phyloP scores from a whole-genome alignment of 1,284 basidiomycete species.

The Leccinum griseonigrum region DNA sequence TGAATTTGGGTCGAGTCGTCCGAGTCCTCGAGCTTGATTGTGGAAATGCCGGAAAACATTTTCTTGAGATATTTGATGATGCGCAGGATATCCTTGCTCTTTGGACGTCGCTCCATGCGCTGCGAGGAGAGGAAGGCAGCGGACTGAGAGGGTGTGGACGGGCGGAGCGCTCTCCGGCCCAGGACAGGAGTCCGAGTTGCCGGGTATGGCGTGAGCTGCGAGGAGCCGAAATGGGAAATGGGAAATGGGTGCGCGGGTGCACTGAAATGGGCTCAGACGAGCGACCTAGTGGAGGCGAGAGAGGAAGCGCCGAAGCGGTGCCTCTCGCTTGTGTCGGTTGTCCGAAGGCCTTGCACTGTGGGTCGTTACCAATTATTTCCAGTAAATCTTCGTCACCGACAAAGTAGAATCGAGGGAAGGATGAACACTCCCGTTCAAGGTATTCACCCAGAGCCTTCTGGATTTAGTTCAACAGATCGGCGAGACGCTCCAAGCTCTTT shows the following conservation, averaged over 20 bases:
- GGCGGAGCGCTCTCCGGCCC: too few relatives aligned
- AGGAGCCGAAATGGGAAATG: too few relatives aligned
- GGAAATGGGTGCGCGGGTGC: too few relatives aligned
- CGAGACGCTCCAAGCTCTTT: conserved; percentile 95
- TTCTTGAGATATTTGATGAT: conserved; percentile 99
- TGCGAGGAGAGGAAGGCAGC: too few relatives aligned
- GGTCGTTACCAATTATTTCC: conserved; percentile 99
- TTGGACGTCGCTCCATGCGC: too few relatives aligned
- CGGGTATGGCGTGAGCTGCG: too few relatives aligned
- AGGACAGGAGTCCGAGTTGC: too few relatives aligned
- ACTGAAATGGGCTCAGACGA: too few relatives aligned
- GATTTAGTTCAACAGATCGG: conserved; percentile 95
- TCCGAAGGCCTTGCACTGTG: too few relatives aligned
- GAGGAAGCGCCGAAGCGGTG: background rate
- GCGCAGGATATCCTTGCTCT: conserved; percentile 92
- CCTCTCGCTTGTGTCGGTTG: conserved; percentile 99
- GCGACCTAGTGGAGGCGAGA: too few relatives aligned
- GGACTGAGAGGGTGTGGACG: conserved; percentile 15
- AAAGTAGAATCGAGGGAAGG: conserved; percentile 99
- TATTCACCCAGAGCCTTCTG: conserved; percentile 99
- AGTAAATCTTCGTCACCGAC: conserved; percentile 98
- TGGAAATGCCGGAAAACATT: conserved; percentile 99
- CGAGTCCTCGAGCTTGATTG: conserved; percentile 79
- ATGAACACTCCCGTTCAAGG: conserved; percentile 93
- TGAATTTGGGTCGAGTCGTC: conserved; percentile 78